A percentile compares a stretch with the other conserved stretches of the same genome.
phyloP scores from a whole-genome alignment of 1,284 basidiomycete genomes.

The Bjerkandera adusta region DNA sequence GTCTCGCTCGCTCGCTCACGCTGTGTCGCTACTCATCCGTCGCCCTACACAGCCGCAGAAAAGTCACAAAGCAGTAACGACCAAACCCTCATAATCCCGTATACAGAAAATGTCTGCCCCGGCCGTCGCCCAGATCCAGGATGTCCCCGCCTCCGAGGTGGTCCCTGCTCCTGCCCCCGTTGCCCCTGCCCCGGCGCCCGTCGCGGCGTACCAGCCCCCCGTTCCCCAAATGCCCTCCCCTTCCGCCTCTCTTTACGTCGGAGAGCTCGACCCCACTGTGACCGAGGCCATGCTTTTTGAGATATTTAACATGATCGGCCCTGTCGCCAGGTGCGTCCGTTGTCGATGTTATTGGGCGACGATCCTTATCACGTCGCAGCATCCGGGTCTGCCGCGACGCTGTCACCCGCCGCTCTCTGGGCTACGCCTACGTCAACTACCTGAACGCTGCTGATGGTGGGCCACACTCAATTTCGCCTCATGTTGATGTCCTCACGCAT shows the following conservation, averaged over 20 bases:
- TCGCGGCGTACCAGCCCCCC: constrained; percentile 58
- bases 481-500: constrained; percentile 12
- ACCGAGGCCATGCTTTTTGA: constrained; percentile 99
- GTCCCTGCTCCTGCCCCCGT: constrained; percentile 31
- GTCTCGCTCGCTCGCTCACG: constrained; percentile 12
- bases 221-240: constrained; percentile 64
- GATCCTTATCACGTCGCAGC: constrained; percentile 38
- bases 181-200: constrained; percentile 35
- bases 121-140: constrained; percentile 32
- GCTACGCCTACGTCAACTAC: constrained; percentile 99
- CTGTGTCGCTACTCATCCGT: constrained; percentile 19
- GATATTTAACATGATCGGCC: constrained; percentile 99
- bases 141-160: constrained; percentile 37
- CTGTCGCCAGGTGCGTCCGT: constrained; percentile 82
- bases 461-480: constrained; percentile 25
- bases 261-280: constrained; percentile 96
- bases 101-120: constrained; percentile 61
- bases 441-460: constrained; percentile 91
- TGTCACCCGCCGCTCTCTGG: constrained; percentile 98
- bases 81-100: constrained; percentile 43
- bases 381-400: constrained; percentile 99
- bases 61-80: constrained; percentile 89
- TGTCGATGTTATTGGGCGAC: neutral
- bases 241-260: constrained; percentile 96
- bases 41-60: constrained; percentile 52